phyloP scores from a whole-genome alignment of 768 basidiomycete genomes.

The Tulasnella sp. region DNA sequence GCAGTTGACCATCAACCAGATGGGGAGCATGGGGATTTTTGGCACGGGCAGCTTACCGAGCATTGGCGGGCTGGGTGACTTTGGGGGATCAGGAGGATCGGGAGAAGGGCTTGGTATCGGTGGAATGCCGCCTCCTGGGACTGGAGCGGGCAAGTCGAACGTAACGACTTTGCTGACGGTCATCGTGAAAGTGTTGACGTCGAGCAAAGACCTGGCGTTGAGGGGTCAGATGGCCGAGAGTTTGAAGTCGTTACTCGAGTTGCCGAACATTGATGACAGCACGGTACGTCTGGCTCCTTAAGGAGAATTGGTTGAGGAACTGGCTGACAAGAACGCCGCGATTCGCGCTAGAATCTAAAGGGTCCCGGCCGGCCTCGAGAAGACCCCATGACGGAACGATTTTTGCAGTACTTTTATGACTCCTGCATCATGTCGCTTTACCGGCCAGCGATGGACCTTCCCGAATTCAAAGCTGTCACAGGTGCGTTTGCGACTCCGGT shows the following conservation, averaged over 20 bases:
- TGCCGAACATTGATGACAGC: slow-evolving; percentile 45
- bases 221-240: slow-evolving; percentile 90
- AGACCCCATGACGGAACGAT: slow-evolving; percentile 80
- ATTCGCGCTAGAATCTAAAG: slow-evolving; percentile 14
- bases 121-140: neutral
- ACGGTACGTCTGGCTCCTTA: slow-evolving; percentile 30
- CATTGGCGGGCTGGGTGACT: slow-evolving; percentile 6
- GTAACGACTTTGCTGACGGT: slow-evolving; percentile 22
- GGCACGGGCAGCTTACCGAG: slow-evolving; percentile 11
- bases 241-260: slow-evolving; percentile 74
- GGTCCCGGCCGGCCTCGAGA: slow-evolving; percentile 43
- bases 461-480: slow-evolving; percentile 56
- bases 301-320: slow-evolving; percentile 3
- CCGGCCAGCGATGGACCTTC: slow-evolving; percentile 70
- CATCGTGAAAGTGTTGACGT: slow-evolving; percentile 22
- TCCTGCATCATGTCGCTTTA: slow-evolving; percentile 67
- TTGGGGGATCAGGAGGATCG: neutral
- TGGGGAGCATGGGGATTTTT: neutral
- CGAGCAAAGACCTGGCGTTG: slow-evolving; percentile 63
- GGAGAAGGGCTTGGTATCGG: neutral
- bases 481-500: slow-evolving; percentile 36
- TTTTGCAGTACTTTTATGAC: slow-evolving; percentile 92
- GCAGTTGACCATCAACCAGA: neutral
- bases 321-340: slow-evolving; percentile 29
- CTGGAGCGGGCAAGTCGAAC: slow-evolving; percentile 18